Evolutionary conservation across 1,284 basidiomycete species (phyloP).

Genomic region (Cryptococcus maquisensis): DNA sequence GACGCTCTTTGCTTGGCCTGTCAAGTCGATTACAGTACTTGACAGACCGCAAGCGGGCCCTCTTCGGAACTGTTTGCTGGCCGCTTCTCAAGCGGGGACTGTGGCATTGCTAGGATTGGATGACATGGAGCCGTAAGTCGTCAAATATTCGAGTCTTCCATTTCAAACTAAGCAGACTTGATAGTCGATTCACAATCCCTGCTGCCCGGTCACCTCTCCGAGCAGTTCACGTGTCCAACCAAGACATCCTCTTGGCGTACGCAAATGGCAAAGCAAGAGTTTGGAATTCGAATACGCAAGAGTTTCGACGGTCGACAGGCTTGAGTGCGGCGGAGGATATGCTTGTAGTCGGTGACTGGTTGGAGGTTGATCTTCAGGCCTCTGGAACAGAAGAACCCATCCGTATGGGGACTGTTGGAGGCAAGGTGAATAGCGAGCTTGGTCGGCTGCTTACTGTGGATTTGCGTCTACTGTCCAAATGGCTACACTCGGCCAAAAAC

Average conservation of each 20-base stretch:
- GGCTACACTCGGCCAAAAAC: constrained; percentile 17
- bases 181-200: constrained; percentile 70
- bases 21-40: constrained; percentile 22
- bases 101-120: constrained; percentile 73
- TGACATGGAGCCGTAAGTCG: constrained; percentile 66
- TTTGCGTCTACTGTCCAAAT: constrained; percentile 19
- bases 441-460: constrained; percentile 26
- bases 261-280: constrained; percentile 70
- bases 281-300: constrained; percentile 81
- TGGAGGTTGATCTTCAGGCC: too few species aligned
- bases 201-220: constrained; percentile 65
- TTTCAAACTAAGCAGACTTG: background rate
- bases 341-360: constrained; percentile 66
- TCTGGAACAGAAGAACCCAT: too few species aligned
- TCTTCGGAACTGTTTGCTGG: constrained; percentile 66
- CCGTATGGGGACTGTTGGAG: too few species aligned
- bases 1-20: constrained; percentile 52
- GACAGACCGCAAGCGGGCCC: constrained; percentile 51
- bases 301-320: constrained; percentile 79
- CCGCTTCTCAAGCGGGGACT: constrained; percentile 72
- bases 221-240: constrained; percentile 62
- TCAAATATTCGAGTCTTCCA: background rate
- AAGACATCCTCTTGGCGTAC: constrained; percentile 75
- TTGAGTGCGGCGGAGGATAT: constrained; percentile 72
- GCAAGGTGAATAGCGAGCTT: background rate